Evolutionary conservation across 768 basidiomycete species (phyloP).

Genomic region (Jaapia argillacea): DNA sequence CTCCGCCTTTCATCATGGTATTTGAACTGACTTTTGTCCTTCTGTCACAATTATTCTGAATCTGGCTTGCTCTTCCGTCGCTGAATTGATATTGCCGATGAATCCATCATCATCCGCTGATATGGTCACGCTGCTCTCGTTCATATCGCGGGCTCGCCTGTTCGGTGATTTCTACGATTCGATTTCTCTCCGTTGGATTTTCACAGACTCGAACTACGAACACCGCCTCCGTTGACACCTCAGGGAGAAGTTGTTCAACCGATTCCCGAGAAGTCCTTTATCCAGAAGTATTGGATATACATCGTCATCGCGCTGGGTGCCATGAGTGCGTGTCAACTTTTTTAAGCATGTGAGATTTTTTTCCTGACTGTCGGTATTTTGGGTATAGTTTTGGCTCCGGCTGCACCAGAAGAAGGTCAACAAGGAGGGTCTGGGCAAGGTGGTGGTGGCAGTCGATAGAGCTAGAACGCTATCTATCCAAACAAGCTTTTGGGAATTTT

Average conservation of each 20-base stretch:
- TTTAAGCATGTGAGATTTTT: not conserved
- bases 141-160: too few relatives aligned
- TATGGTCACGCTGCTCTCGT: too few relatives aligned
- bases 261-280: slow-evolving; percentile 61
- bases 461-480: too few relatives aligned
- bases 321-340: slow-evolving; percentile 34
- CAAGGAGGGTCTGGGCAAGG: not conserved
- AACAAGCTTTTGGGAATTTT: too few relatives aligned
- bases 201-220: slow-evolving; percentile 54
- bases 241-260: slow-evolving; percentile 56
- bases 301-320: slow-evolving; percentile 48
- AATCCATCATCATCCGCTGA: too few relatives aligned
- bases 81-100: too few relatives aligned
- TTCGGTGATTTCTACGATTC: too few relatives aligned
- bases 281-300: slow-evolving; percentile 92
- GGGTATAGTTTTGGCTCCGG: not conserved
- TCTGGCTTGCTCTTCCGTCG: too few relatives aligned
- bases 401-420: not conserved
- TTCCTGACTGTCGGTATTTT: not conserved
- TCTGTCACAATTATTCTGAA: too few relatives aligned
- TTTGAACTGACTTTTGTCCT: slow-evolving; percentile 2
- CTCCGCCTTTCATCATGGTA: not conserved
- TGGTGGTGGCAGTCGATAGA: too few relatives aligned
- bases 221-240: slow-evolving; percentile 55
- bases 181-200: too few relatives aligned